phyloP scores from a whole-genome alignment of 2,329 filamentous ascomycete species.

The Cercospora berteroae region DNA sequence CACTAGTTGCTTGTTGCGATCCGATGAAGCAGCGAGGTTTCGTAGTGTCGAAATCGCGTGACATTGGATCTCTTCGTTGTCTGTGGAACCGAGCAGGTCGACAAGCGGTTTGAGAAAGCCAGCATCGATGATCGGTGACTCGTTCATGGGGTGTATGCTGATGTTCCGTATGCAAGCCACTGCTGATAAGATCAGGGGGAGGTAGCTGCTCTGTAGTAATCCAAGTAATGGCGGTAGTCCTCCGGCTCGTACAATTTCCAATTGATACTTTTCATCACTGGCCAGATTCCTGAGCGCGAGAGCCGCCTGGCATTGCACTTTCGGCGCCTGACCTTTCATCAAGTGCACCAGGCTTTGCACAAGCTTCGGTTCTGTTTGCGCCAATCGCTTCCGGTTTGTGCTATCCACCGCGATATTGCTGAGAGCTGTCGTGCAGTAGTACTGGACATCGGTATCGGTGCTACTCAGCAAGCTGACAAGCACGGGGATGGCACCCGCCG shows the following conservation, averaged over 20 bases:
- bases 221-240: constrained; percentile 82
- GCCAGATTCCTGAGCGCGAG: constrained; percentile 90
- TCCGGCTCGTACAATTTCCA: constrained; percentile 89
- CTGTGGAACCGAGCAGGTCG: constrained; percentile 87
- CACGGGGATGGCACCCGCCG: constrained; percentile 95
- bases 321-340: constrained; percentile 96
- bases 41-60: constrained; percentile 96
- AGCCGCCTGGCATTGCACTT: constrained; percentile 96
- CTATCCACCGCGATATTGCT: constrained; percentile 98
- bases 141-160: constrained; percentile 95
- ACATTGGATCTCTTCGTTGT: constrained; percentile 98
- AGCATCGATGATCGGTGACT: constrained; percentile 97
- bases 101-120: constrained; percentile 93
- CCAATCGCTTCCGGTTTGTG: constrained; percentile 84
- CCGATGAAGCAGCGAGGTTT: constrained; percentile 93
- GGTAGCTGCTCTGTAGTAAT: constrained; percentile 89
- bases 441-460: constrained; percentile 93
- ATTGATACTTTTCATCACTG: constrained; percentile 97
- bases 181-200: constrained; percentile 91
- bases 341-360: constrained; percentile 92
- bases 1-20: constrained; percentile 97
- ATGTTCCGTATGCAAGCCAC: constrained; percentile 99
- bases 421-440: constrained; percentile 97
- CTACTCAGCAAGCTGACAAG: constrained; percentile 93
- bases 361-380: constrained; percentile 83